Conservation (phyloP, 164 flowering plant genomes). For the Umbellularia californica region DNA sequence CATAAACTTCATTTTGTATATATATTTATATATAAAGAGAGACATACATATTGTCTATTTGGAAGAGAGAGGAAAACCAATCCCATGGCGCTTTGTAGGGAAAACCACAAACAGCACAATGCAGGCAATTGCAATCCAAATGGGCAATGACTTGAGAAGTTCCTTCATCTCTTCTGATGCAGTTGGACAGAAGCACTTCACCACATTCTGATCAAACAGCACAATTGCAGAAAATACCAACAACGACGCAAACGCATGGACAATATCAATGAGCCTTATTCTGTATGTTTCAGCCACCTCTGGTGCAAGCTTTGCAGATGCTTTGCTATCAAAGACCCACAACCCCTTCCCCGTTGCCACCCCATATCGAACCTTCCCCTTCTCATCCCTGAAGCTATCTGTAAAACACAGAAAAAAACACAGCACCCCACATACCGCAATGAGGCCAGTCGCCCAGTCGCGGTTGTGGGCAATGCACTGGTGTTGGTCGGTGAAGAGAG, state of each 20-base stretch:
- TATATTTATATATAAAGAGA: background rate
- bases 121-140: slow-evolving; percentile 24
- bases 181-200: slow-evolving; percentile 49
- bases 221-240: slow-evolving; percentile 60
- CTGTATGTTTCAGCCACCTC: slow-evolving; percentile 34
- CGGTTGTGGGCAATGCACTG: slow-evolving; percentile 30
- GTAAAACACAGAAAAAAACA: slow-evolving; percentile 62
- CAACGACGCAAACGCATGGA: slow-evolving; percentile 53
- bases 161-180: slow-evolving; percentile 45
- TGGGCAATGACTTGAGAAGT: slow-evolving; percentile 39
- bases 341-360: slow-evolving; percentile 50
- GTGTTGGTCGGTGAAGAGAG: slow-evolving; percentile 39
- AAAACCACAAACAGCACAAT: slow-evolving; percentile 25
- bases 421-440: slow-evolving; percentile 34
- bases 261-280: slow-evolving; percentile 42
- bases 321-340: slow-evolving; percentile 55
- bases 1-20: background rate
- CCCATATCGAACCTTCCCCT: slow-evolving; percentile 59
- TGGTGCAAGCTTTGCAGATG: slow-evolving; percentile 9
- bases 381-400: slow-evolving; percentile 55
- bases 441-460: slow-evolving; percentile 26
- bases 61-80: slow-evolving; percentile 28
- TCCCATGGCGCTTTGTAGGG: slow-evolving; percentile 31
- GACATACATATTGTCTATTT: background rate
- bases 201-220: slow-evolving; percentile 55